phyloP scores from a whole-genome alignment of 1,284 basidiomycete genomes.

The Pterula multifida region DNA sequence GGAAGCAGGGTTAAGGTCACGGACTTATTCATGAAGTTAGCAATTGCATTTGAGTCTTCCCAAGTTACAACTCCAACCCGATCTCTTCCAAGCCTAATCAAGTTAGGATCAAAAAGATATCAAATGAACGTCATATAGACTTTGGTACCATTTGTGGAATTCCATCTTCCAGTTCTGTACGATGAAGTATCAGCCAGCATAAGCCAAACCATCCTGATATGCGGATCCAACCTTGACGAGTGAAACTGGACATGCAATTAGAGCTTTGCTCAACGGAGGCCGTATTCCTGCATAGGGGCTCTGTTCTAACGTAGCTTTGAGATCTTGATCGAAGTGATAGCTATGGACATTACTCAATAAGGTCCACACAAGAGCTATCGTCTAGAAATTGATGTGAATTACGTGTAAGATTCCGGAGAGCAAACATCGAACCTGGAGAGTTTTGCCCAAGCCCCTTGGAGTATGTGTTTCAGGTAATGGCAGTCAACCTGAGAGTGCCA shows the following conservation, averaged over 20 bases:
- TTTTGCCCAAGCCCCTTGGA: conserved; percentile 87
- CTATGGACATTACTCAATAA: conserved; percentile 47
- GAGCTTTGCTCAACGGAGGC: conserved; percentile 60
- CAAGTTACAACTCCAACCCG: conserved; percentile 71
- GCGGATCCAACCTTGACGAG: conserved; percentile 57
- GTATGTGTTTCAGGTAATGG: no score
- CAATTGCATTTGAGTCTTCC: conserved; percentile 60
- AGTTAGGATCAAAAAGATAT: not conserved
- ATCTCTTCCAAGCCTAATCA: conserved; percentile 61
- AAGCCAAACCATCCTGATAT: not conserved
- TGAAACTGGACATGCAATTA: conserved; percentile 93
- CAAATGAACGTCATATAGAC: conserved; percentile 15
- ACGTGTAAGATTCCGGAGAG: not conserved
- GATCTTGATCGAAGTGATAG: no score
- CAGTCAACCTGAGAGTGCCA: conserved; percentile 13
- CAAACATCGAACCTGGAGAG: conserved; percentile 48
- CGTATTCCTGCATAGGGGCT: conserved; percentile 62
- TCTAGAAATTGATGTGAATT: conserved; percentile 31
- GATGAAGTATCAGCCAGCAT: conserved; percentile 5
- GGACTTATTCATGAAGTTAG: conserved; percentile 70
- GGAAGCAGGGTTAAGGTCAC: conserved; percentile 20
- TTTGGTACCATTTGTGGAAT: conserved; percentile 80
- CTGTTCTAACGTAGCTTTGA: conserved; percentile 58
- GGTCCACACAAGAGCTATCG: conserved; percentile 82
- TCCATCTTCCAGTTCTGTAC: conserved; percentile 90